Evolutionary conservation across 2,329 filamentous ascomycete species (phyloP).

Genomic region (Xylaria sp.): DNA sequence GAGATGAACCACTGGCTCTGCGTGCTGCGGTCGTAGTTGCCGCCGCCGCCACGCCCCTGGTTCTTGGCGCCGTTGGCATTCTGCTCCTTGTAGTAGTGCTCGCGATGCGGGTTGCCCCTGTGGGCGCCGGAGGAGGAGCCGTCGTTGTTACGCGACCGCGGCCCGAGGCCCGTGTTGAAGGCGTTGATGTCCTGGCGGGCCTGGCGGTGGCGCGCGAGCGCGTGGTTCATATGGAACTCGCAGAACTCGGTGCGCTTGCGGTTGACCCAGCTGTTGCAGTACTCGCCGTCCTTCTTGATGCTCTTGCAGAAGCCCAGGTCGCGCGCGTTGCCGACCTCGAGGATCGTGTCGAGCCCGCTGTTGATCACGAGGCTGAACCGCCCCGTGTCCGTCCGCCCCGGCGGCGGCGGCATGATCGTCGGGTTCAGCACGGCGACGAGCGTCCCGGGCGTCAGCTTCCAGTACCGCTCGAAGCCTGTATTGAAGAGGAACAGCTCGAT

Average conservation of each 20-base stretch:
- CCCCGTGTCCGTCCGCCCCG: constrained; percentile 74
- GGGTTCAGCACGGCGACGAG: constrained; percentile 92
- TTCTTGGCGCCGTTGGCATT: constrained; percentile 31
- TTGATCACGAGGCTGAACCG: constrained; percentile 84
- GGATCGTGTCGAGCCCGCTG: constrained; percentile 82
- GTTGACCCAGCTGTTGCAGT: constrained; percentile 85
- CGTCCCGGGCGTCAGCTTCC: constrained; percentile 91
- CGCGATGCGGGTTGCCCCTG: constrained; percentile 35
- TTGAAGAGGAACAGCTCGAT: constrained; percentile 92
- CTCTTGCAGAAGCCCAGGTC: constrained; percentile 90
- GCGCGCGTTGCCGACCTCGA: constrained; percentile 83
- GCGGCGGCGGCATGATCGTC: constrained; percentile 82
- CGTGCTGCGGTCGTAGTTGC: constrained; percentile 60
- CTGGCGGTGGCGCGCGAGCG: constrained; percentile 66
- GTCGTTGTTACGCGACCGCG: constrained; percentile 27
- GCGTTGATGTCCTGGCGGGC: constrained; percentile 38
- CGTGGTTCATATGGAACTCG: constrained; percentile 87
- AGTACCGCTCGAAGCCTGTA: constrained; percentile 87
- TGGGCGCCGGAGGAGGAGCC: constrained; percentile 1
- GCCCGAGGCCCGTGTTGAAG: constrained; percentile 50
- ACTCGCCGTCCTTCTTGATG: constrained; percentile 79
- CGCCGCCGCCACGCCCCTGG: constrained; percentile 42
- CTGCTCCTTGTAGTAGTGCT: constrained; percentile 27
- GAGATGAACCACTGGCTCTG: constrained; percentile 60
- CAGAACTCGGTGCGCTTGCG: constrained; percentile 86